These are phyloP conservation scores for Cyanidiococcus yangmingshanensis DNA, from an alignment of 23 red algal genomes.

Conservation along the genomic window DNA sequence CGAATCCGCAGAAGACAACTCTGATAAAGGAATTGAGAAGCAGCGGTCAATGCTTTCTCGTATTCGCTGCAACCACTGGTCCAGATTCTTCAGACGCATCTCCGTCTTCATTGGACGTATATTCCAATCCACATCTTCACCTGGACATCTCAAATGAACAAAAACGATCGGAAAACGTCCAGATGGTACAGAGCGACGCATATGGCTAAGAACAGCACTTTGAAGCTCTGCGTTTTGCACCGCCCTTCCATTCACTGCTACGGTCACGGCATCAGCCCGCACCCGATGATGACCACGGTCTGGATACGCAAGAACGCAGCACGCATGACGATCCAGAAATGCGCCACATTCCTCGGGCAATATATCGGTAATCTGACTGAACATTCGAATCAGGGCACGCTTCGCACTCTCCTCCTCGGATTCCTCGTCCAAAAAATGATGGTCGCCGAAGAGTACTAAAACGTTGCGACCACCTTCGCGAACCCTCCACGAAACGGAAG, in stretches of 20 bases:
- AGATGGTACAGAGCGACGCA: slow-evolving; percentile 16
- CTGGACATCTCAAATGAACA: slow-evolving; percentile 15
- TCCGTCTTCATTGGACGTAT: slow-evolving; percentile 40
- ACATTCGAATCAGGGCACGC: background rate
- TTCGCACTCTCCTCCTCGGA: background rate
- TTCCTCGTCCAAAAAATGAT: background rate
- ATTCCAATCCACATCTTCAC: slow-evolving; percentile 50
- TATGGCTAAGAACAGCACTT: slow-evolving; percentile 3
- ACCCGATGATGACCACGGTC: slow-evolving; percentile 6
- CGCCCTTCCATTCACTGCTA: slow-evolving; percentile 41
- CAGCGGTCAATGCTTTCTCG: background rate
- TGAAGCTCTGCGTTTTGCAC: slow-evolving; percentile 22
- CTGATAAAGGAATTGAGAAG: background rate
- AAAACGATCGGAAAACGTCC: slow-evolving; percentile 40
- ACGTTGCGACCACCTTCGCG: background rate
- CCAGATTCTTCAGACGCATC: slow-evolving; percentile 32
- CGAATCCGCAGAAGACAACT: slow-evolving; percentile 1
- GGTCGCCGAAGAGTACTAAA: background rate
- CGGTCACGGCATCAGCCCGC: slow-evolving; percentile 26
- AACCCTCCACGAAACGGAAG: background rate
- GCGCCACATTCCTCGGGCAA: slow-evolving; percentile 17
- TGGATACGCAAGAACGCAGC: slow-evolving; percentile 21
- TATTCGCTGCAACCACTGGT: background rate
- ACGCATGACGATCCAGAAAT: slow-evolving; percentile 21
- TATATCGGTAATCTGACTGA: background rate